Conservation (phyloP, 257 asterid species). For the Solanum gandarillasii region DNA sequence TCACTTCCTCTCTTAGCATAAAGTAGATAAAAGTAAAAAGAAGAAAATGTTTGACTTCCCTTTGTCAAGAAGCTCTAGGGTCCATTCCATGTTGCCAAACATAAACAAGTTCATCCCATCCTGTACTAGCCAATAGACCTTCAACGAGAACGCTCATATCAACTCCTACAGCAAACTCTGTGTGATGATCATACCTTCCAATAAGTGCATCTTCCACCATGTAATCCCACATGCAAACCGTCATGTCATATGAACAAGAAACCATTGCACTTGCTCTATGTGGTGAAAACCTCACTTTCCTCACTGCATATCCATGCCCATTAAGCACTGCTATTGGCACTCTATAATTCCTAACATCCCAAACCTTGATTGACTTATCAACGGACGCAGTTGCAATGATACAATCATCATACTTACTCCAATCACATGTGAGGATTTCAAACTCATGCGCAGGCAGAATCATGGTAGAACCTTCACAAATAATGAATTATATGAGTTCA, state of each 20-base stretch:
- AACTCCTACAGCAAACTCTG: slow-evolving; percentile 89
- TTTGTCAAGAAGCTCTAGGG: slow-evolving; percentile 71
- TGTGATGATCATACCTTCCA: slow-evolving; percentile 87
- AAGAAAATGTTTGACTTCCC: background rate
- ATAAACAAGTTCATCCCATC: slow-evolving; percentile 94
- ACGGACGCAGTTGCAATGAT: slow-evolving; percentile 88
- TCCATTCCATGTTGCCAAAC: slow-evolving; percentile 98
- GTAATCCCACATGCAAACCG: slow-evolving; percentile 93
- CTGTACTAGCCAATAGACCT: slow-evolving; percentile 93
- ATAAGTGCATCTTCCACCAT: slow-evolving; percentile 90
- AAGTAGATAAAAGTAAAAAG: background rate
- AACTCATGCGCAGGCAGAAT: slow-evolving; percentile 90
- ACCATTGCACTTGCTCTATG: slow-evolving; percentile 65
- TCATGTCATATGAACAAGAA: slow-evolving; percentile 92
- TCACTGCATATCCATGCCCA: slow-evolving; percentile 88
- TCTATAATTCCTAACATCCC: slow-evolving; percentile 90
- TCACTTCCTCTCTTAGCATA: background rate
- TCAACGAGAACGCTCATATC: slow-evolving; percentile 94
- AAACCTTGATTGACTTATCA: slow-evolving; percentile 81
- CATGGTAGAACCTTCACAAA: slow-evolving; percentile 78
- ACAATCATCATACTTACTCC: slow-evolving; percentile 95
- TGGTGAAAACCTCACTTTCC: slow-evolving; percentile 94
- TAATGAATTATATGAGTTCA: background rate
- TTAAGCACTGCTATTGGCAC: slow-evolving; percentile 82
- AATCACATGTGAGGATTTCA: slow-evolving; percentile 89